Base-by-base conservation (phyloP, 345 rosid genomes). In the Euphorbia pulcherrima region DNA sequence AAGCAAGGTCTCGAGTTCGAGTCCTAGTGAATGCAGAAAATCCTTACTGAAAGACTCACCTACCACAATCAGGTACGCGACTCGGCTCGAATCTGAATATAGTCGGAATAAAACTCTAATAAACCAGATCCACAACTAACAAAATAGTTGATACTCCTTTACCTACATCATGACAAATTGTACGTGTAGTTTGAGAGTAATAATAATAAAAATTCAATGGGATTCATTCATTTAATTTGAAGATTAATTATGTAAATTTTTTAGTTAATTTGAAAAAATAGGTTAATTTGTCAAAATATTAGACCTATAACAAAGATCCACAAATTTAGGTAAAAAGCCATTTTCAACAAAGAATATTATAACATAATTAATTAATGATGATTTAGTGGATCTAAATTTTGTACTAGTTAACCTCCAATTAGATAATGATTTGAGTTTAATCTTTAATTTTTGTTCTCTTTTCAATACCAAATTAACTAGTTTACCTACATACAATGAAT, bases 301-400 rank as follows among this genome's bases (percentile, higher is more conserved):
- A 58, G 46, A 16, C 29, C 12, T 24, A 5, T 28, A 20, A 13
- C 50, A 26, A 57, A 72, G 65, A 65, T 24, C 9, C 5, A 21
- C 11, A 28, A 40, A 46, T 65, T 57, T 47, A 58, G 65, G 75
- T 65, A 35, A 47, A 39, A 66, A 2, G 58, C 39, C 70, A 72
- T 72, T 72, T 59, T 72, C 70, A 56, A 9, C 41, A 5, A 64
- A 56, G 69, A 63, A 60, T 60, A 24, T 46, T 71, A 11, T 27
- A 21, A 48, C 0, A 1, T 61, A 37, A 8, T 4, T 54, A 16
- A 39, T 57, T 60, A 30, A 48, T 47, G 58, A 44, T n/a, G 12
- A 8, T 13, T 29, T 13, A 5, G 50, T 67, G 33, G 44, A 60
- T 17, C 33, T 69, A 41, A 57, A 13, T 44, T 62, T 44, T 44